Base-by-base conservation (phyloP, 2,329 filamentous ascomycete genomes). In the Claviceps monticola region DNA sequence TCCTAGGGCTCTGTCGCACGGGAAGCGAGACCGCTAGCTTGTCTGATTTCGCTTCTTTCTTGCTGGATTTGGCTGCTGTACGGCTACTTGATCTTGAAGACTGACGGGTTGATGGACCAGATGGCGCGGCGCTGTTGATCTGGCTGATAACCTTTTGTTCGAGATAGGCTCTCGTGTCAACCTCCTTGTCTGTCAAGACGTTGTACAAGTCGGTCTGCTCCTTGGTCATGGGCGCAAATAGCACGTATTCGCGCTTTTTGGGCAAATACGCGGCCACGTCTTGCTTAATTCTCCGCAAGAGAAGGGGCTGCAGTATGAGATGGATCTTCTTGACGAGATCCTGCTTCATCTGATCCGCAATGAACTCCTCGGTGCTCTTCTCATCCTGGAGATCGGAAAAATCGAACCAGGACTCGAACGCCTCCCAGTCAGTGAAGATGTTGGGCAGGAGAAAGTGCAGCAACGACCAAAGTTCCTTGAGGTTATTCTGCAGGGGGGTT, bases 391-490 rank as follows among this genome's bases (percentile, higher is more conserved):
- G 74, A 7, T 89, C 90, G 0, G 87, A 93, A 60, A 98, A 98
- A 65, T 98, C 91, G 56, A 98, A 98, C 90, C 91, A 97, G 1
- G 82, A 82, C 62, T 96, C 88, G 53, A 98, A 98, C 0, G 87
- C 88, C 46, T 94, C 88, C 66, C 94, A 83, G 60, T 95, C 87
- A 46, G 90, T 88, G 60, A 98, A 98, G 36, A 96, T 90, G 41
- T 86, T 86, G 0, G 91, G 93, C 47, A 97, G 77, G 0, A 98
- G 72, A 60, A 98, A 98, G 61, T 98, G 90, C 0, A 98, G 75
- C 0, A 98, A 68, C 0, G 91, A 95, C 93, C 93, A 98, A 0
- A 98, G 70, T 61, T 98, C 93, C 13, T 88, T 85, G 0, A 98
- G 75, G 56, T 97, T 97, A 65, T 98, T 98, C 58, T 98, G 93